A percentile compares a stretch with the other conserved stretches of the same genome.
phyloP scores from a whole-genome alignment of 345 rosid species.

The Trapa incisa region DNA sequence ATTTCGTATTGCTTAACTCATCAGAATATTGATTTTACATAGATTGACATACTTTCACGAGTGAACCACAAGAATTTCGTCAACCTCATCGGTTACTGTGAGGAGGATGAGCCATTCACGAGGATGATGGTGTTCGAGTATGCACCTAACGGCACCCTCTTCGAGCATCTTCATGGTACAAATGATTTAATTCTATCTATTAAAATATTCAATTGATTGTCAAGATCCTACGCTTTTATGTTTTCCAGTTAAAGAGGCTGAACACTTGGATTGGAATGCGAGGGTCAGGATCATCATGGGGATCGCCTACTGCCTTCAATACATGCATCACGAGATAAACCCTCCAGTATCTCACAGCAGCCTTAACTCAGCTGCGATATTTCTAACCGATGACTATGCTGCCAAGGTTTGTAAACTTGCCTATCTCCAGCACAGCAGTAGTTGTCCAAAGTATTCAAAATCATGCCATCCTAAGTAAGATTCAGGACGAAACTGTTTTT shows the following conservation, averaged over 20 bases:
- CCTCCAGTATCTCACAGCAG: slow-evolving; percentile 52
- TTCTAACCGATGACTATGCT: slow-evolving; percentile 84
- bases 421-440: too few relatives aligned
- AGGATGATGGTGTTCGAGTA: slow-evolving; percentile 99
- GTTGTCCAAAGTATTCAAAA: too few relatives aligned
- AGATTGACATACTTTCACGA: slow-evolving; percentile 69
- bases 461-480: too few relatives aligned
- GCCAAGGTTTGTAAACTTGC: slow-evolving; percentile 44
- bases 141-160: slow-evolving; percentile 83
- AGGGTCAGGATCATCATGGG: slow-evolving; percentile 88
- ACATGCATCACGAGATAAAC: slow-evolving; percentile 81
- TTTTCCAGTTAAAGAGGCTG: slow-evolving; percentile 63
- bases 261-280: slow-evolving; percentile 83
- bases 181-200: neutral
- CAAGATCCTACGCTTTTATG: too few relatives aligned
- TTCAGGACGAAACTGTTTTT: too few relatives aligned
- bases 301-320: slow-evolving; percentile 71
- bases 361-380: slow-evolving; percentile 32
- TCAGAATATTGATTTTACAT: neutral
- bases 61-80: slow-evolving; percentile 90
- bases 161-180: slow-evolving; percentile 81
- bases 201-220: too few relatives aligned
- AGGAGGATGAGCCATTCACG: slow-evolving; percentile 78
- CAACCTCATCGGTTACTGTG: slow-evolving; percentile 74
- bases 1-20: neutral